Base-by-base conservation (phyloP, 768 basidiomycete species). In the Chlorophyllum brunneum region DNA sequence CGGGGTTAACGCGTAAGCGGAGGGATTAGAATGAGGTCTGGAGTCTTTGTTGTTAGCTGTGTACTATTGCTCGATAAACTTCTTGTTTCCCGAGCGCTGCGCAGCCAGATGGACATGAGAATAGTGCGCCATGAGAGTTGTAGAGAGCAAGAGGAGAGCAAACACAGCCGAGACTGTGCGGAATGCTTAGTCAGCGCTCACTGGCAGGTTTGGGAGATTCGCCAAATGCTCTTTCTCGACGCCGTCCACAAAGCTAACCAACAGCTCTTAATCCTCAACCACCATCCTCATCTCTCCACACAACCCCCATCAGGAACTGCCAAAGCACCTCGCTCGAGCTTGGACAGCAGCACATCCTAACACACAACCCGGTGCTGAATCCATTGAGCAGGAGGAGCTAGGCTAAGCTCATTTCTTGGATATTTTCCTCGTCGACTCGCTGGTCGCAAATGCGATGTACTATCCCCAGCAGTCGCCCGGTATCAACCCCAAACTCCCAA, bases 391-490 rank as follows among this genome's bases (percentile, higher is more conserved):
- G 50, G 41, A 42, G 47, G 33, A 43, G 30, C 33, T 11, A 43
- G 39, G 40, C 42, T 20, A n/a, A 36, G 41, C 24, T 44, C 41
- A 43, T 51, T 51, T 51, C 41, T 44, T 43, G 51, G 51, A 52
- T 43, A 52, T 50, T 40, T 41, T 30, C 16, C 48, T 40, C 27
- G 39, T 11, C 29, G 38, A 22, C 48, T 7, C 48, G 30, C 11
- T 40, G 16, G 58, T 58, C 61, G 63, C 71, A 61, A 69, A 76
- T 77, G 75, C 72, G 71, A 91, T 91, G 87, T 91, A 88, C 74
- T 91, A 87, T 70, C 77, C 87, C 63, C 87, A 88, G 65, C 87
- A 88, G 68, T 89, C 88, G 58, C 88, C 88, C 64, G 86, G 82
- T 64, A 83, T 90, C 64, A 73, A 78, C 58, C 87, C 86, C 75